Base-by-base conservation (phyloP, 306 rosid species). In the Vicia villosa region DNA sequence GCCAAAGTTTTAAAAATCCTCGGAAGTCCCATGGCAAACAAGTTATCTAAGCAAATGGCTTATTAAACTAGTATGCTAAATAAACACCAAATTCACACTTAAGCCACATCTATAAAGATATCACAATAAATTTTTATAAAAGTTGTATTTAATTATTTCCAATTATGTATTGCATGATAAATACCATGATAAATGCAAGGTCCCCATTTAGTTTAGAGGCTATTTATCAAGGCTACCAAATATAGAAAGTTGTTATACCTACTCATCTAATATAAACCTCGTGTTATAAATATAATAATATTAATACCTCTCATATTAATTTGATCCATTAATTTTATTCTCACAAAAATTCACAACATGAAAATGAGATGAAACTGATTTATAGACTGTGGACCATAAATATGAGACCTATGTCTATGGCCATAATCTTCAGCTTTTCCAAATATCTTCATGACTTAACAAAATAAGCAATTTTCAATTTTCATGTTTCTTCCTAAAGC, bases 181-280 rank as follows among this genome's bases (percentile, higher is more conserved):
- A 45, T 45, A 21, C 22, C 14, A 42, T 64, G 58, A 50, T 68
- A 69, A 70, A 38, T 69, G 74, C 74, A 55, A 40, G 64, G 16
- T 22, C 24, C 64, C 49, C 3, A 45, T 11, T 52, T 36, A 52
- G 37, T 37, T 51, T 36, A 52, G 52, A 8, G 24, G 9, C 15
- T 43, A 8, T 12, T 38, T 21, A 68, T 38, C 34, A n/a, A 22
- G 17, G 32, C 24, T 20, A 36, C 26, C 12, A 50, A 1, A 37
- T 20, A 21, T 21, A 21, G 24, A 37, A 66, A 47, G 73, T 68
- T 21, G 51, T 68, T 68, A 20, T 2, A 68, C 51, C 30, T 49
- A 32, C 65, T 59, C 45, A 56, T 56, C 62, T 10, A 46, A 15
- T 46, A 15, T 46, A 15, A 15, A 46, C 2, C 52, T 46, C 0